Evolutionary conservation across 225 moss, liverwort and hornwort genomes (phyloP).

Genomic region (Marchantia paleacea): DNA sequence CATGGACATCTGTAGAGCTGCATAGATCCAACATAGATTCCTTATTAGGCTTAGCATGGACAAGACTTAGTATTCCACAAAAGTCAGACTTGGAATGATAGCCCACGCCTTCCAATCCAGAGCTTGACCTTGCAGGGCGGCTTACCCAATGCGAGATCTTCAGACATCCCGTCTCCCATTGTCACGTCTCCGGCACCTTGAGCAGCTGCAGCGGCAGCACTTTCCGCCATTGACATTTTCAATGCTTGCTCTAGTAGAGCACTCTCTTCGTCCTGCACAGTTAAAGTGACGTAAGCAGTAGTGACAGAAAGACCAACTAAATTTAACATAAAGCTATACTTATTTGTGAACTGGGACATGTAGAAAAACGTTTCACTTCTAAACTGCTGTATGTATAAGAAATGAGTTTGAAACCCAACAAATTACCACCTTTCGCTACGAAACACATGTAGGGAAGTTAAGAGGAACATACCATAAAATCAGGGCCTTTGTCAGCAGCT

Average conservation of each 20-base stretch:
- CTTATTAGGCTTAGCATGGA: neutral
- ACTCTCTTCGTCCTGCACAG: conserved; percentile 80
- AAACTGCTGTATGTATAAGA: neutral
- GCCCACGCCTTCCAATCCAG: neutral
- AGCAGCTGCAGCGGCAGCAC: conserved; percentile 57
- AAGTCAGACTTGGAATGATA: neutral
- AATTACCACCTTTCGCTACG: neutral
- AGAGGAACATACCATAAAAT: conserved; percentile 55
- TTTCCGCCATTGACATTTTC: conserved; percentile 96
- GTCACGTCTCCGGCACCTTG: conserved; percentile 63
- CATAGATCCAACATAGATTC: conserved; percentile 11
- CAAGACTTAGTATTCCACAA: too few relatives aligned
- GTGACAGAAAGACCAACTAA: neutral
- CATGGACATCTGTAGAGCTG: conserved; percentile 99
- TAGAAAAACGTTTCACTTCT: neutral
- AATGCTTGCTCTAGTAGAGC: conserved; percentile 86
- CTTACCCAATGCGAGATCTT: conserved; percentile 89
- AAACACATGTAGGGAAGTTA: neutral
- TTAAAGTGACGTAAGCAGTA: neutral
- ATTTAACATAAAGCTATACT: neutral
- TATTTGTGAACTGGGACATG: too few relatives aligned
- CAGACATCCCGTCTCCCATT: conserved; percentile 75
- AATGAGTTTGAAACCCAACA: neutral
- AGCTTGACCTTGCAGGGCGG: neutral
- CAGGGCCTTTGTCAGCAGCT: conserved; percentile 54